Conservation (phyloP, 2,329 filamentous ascomycete genomes). For the Claviceps sp. region DNA sequence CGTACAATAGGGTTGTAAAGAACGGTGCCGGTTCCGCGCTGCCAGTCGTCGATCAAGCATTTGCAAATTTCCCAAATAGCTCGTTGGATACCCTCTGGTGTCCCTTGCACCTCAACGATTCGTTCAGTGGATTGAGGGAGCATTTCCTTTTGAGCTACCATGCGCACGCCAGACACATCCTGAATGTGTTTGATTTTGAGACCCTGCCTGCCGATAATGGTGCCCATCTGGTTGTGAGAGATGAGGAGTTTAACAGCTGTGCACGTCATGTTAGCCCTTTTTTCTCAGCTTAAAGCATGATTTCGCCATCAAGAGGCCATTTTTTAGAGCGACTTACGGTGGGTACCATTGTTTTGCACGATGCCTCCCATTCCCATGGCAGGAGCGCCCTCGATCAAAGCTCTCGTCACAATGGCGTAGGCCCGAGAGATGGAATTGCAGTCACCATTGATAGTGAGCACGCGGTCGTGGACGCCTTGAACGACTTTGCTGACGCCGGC, state of each 20-base stretch:
- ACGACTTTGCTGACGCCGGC: conserved; percentile 98
- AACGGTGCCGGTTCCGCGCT: conserved; percentile 91
- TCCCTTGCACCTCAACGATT: conserved; percentile 92
- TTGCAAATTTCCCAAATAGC: conserved; percentile 98
- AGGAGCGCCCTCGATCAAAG: conserved; percentile 83
- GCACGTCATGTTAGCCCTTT: neutral
- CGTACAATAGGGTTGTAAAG: conserved; percentile 94
- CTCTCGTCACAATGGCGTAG: conserved; percentile 84
- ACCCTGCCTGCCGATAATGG: conserved; percentile 91
- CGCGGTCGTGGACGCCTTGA: conserved; percentile 90
- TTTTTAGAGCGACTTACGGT: conserved; percentile 48
- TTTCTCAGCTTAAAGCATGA: neutral
- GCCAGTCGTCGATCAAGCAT: conserved; percentile 94
- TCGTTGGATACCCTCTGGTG: conserved; percentile 87
- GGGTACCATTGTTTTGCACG: conserved; percentile 76
- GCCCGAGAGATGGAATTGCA: conserved; percentile 82
- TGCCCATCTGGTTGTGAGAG: conserved; percentile 99
- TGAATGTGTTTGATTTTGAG: conserved; percentile 99
- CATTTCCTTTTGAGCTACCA: conserved; percentile 99
- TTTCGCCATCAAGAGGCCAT: neutral
- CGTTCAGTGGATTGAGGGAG: conserved; percentile 96
- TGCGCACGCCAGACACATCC: conserved; percentile 88
- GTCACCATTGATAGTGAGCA: conserved; percentile 85
- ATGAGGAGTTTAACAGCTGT: conserved; percentile 93
- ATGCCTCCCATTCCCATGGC: conserved; percentile 93